Conservation (phyloP, 805 yeast species). For the Komagataella populi region DNA sequence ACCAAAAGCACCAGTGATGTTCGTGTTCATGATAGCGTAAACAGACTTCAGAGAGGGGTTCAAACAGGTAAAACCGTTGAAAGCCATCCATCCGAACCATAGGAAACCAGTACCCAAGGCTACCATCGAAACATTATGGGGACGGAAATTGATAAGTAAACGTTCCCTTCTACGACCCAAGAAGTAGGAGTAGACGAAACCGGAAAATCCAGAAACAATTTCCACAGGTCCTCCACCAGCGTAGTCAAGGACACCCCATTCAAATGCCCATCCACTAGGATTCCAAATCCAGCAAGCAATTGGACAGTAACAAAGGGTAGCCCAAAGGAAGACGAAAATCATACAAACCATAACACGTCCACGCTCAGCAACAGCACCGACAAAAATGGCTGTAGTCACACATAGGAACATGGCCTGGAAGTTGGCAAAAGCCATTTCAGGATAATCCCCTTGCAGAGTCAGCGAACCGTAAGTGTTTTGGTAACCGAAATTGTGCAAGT, state of each 20-base stretch:
- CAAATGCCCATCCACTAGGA: constrained; percentile 81
- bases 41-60: constrained; percentile 76
- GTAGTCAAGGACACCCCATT: constrained; percentile 88
- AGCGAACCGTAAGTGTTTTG: constrained; percentile 43
- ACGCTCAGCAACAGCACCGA: constrained; percentile 89
- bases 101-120: constrained; percentile 77
- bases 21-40: constrained; percentile 86
- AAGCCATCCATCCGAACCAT: constrained; percentile 95
- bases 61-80: constrained; percentile 83
- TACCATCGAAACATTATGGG: constrained; percentile 87
- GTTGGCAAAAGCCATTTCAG: constrained; percentile 73
- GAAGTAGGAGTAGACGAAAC: constrained; percentile 73
- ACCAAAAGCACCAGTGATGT: constrained; percentile 79
- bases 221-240: constrained; percentile 99
- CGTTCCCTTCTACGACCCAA: constrained; percentile 68
- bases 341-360: constrained; percentile 80
- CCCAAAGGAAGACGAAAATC: constrained; percentile 76
- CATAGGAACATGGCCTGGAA: constrained; percentile 88
- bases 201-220: constrained; percentile 81
- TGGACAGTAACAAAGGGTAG: constrained; percentile 87
- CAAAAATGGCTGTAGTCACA: constrained; percentile 83
- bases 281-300: constrained; percentile 96
- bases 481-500: constrained; percentile 72
- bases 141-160: constrained; percentile 76
- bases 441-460: constrained; percentile 30